Conservation (phyloP, 345 rosid genomes). For the Syzygium aromaticum region DNA sequence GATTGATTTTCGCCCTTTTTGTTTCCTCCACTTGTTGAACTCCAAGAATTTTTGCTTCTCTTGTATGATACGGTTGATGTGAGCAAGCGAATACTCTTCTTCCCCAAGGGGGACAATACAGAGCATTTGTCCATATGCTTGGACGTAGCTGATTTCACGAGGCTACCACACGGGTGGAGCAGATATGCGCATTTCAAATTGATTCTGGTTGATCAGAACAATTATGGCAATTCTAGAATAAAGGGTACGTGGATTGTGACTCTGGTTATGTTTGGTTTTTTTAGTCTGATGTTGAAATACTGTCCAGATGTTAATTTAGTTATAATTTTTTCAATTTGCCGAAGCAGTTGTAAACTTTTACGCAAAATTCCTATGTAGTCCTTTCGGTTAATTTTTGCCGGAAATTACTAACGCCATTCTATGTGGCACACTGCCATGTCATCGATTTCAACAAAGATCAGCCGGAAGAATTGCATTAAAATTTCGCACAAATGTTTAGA, state of each 20-base stretch:
- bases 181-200: conserved; percentile 7
- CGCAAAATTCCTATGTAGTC: too few relatives aligned
- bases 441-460: too few relatives aligned
- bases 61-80: conserved; percentile 30
- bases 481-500: too few relatives aligned
- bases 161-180: conserved; percentile 12
- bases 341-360: too few relatives aligned
- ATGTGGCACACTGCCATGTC: too few relatives aligned
- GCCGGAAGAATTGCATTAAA: too few relatives aligned
- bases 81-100: neutral
- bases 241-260: neutral
- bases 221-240: neutral
- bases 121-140: conserved; percentile 9
- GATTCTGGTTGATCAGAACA: conserved; percentile 6
- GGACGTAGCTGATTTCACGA: conserved; percentile 3
- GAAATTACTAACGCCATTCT: too few relatives aligned
- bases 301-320: too few relatives aligned
- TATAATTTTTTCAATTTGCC: too few relatives aligned
- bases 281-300: neutral
- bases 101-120: conserved; percentile 11
- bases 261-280: neutral
- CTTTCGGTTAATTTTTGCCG: too few relatives aligned
- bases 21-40: neutral
- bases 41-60: conserved; percentile 21
- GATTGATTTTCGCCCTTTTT: neutral